These are phyloP conservation scores for Brassica juncea DNA, from an alignment of 345 rosid species.

Conservation along the genomic window DNA sequence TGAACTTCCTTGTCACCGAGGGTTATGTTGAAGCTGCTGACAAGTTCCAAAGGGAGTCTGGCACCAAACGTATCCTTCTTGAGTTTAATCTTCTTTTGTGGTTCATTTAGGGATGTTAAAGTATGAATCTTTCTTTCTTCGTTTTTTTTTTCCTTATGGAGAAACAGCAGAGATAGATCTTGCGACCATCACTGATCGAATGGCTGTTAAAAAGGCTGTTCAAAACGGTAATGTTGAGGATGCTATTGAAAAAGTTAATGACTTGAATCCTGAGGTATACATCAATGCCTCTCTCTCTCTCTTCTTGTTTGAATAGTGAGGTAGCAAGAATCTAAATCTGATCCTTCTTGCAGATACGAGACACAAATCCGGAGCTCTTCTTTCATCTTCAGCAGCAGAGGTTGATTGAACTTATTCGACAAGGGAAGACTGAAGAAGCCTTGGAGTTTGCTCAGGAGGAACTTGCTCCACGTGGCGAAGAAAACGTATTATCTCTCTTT, in stretches of 20 bases:
- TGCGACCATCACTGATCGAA: slow-evolving; percentile 83
- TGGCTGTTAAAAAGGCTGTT: slow-evolving; percentile 98
- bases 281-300: background rate
- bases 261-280: slow-evolving; percentile 84
- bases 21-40: slow-evolving; percentile 96
- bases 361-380: slow-evolving; percentile 91
- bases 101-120: background rate
- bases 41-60: slow-evolving; percentile 87
- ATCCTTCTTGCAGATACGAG: slow-evolving; percentile 60
- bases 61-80: slow-evolving; percentile 91
- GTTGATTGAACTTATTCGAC: slow-evolving; percentile 89
- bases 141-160: slow-evolving; percentile 48
- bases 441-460: slow-evolving; percentile 98
- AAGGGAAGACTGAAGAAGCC: slow-evolving; percentile 90
- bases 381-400: slow-evolving; percentile 99
- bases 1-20: slow-evolving; percentile 98
- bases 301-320: background rate
- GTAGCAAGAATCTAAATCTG: background rate
- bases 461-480: slow-evolving; percentile 98
- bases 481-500: slow-evolving; percentile 54
- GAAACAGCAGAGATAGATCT: slow-evolving; percentile 93
- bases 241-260: slow-evolving; percentile 95
- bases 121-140: background rate
- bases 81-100: background rate
- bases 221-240: slow-evolving; percentile 95